Conservation (phyloP, 1,139 yeast species). For the Scheffersomyces cryptocercus region DNA sequence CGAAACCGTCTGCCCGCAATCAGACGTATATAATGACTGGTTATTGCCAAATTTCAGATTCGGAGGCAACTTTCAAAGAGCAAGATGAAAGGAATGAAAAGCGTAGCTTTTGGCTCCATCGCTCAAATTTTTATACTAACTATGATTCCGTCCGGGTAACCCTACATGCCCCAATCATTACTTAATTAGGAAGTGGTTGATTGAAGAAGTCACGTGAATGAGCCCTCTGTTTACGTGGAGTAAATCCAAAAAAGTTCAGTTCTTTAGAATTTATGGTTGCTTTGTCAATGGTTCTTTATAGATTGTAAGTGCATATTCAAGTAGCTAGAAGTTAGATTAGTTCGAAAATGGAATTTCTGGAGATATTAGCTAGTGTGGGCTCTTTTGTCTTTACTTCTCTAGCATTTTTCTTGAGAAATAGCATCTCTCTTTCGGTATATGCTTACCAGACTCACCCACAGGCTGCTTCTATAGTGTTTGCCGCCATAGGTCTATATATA, state of each 20-base stretch:
- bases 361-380: constrained; percentile 7
- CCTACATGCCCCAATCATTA: too few species aligned
- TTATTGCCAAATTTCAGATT: constrained; percentile 34
- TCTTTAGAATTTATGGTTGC: too few species aligned
- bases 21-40: constrained; percentile 23
- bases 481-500: constrained; percentile 22
- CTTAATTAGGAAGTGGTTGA: too few species aligned
- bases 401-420: constrained; percentile 15
- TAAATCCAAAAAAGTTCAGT: too few species aligned
- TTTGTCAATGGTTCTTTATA: too few species aligned
- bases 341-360: constrained; percentile 3
- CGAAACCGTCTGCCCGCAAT: constrained; percentile 24
- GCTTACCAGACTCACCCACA: constrained; percentile 27
- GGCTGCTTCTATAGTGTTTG: constrained; percentile 18
- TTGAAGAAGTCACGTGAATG: too few species aligned
- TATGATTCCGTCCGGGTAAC: too few species aligned
- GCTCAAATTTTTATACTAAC: too few species aligned
- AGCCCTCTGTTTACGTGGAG: too few species aligned
- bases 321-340: neutral
- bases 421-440: constrained; percentile 15
- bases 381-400: constrained; percentile 12
- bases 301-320: too few species aligned
- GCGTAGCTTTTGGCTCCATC: neutral
- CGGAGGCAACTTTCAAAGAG: constrained; percentile 41
- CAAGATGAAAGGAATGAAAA: neutral